phyloP scores from a whole-genome alignment of 768 basidiomycete species.

The Exidia glandulosa region DNA sequence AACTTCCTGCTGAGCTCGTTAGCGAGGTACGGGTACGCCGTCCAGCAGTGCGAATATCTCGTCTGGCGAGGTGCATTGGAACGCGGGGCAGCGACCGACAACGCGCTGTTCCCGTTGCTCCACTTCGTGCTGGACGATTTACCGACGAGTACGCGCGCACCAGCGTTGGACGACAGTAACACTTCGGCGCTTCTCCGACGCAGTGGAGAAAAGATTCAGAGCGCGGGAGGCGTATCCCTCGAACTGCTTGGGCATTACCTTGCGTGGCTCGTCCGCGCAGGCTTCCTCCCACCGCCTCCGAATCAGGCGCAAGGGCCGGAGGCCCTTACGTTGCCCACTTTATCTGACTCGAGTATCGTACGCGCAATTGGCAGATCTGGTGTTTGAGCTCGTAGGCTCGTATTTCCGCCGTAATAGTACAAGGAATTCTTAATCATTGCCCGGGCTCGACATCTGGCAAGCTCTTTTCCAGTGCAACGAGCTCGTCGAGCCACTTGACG shows the following conservation, averaged over 20 bases:
- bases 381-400: neutral
- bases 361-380: constrained; percentile 2
- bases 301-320: neutral
- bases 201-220: constrained; percentile 32
- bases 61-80: constrained; percentile 88
- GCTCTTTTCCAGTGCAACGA: constrained; percentile 36
- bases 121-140: constrained; percentile 97
- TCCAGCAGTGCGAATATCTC: constrained; percentile 75
- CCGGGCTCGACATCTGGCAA: constrained; percentile 1
- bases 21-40: constrained; percentile 66
- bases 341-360: neutral
- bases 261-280: constrained; percentile 82
- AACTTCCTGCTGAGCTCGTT: constrained; percentile 74
- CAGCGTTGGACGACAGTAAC: constrained; percentile 80
- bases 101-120: constrained; percentile 91
- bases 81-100: constrained; percentile 89
- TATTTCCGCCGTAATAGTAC: neutral
- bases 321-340: neutral
- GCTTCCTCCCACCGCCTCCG: constrained; percentile 56
- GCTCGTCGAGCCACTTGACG: constrained; percentile 26
- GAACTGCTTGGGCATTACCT: constrained; percentile 77
- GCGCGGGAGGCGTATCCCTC: constrained; percentile 45
- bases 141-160: constrained; percentile 90
- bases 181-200: constrained; percentile 51
- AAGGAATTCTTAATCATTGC: neutral